Evolutionary conservation across 2,329 filamentous ascomycete genomes (phyloP), one percentile per base, ranked within the genome.

Genomic region (Hawksworthiomyces lignivorus): DNA sequence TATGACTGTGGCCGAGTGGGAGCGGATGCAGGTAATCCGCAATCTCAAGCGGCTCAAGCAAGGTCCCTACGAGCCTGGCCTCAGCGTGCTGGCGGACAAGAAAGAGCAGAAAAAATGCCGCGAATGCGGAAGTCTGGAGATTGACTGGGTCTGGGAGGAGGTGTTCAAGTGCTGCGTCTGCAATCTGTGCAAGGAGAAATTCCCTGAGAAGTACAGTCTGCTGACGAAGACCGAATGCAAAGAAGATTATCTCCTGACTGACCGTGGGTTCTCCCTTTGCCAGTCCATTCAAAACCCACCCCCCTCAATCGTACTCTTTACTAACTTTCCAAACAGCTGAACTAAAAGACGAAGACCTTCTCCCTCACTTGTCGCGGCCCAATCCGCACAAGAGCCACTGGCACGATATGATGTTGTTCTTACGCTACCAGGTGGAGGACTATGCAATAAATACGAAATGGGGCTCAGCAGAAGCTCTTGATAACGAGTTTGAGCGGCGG

Each of bases 331-430:
- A 7, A 15, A 1, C 49, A 85, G 86, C 89, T 27, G 92, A 98
- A 61, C 73, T 98, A n/a, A 83, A 84, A 53, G 92, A 98, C 56
- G 75, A 80, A 44, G 84, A 89, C 14, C 69, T 98, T 2, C 71
- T 98, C 1, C 90, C 90, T 0, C 89, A 94, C 59, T 72, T 98
- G 8, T 84, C 85, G 41, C 82, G 82, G 26, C 90, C 92, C 1
- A 98, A 98, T 54, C 92, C 92, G 1, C 92, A 96, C 64, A 96
- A 96, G 60, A 80, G 84, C 0, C 88, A 89, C 45, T 98, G 88
- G 87, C 88, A 96, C 61, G 87, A 94, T 68, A 98, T 98, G 92
- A 95, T 95, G 82, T 75, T 98, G 3, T 98, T 92, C 59, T 70
- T 98, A 18, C 83, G 92, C 1, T 94, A 80, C 47, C 92, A 98